Evolutionary conservation across 2,329 filamentous ascomycete species (phyloP).

Genomic region (Hypoxylon sp.): DNA sequence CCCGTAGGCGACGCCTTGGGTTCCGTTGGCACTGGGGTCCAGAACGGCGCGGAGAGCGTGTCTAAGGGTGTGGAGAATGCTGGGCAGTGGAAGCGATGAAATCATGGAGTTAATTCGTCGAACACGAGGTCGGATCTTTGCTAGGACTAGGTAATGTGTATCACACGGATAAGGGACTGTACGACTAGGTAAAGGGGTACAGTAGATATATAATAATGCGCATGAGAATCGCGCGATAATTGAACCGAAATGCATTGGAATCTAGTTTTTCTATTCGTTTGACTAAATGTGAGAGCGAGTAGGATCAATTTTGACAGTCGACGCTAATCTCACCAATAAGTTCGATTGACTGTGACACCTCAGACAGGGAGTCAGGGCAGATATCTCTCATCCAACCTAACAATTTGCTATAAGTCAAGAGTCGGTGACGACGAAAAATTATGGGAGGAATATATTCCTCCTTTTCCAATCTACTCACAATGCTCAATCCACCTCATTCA

Average conservation of each 20-base stretch:
- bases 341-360: background rate
- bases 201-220: background rate
- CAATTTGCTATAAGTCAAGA: too few relatives aligned
- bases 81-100: conserved; percentile 58
- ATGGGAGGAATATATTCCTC: conserved; percentile 1
- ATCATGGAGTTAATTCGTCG: too few relatives aligned
- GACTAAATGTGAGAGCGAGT: background rate
- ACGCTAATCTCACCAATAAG: background rate
- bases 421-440: background rate
- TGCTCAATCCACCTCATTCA: conserved; percentile 14
- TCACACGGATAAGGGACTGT: too few relatives aligned
- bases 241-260: background rate
- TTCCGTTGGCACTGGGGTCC: conserved; percentile 60
- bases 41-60: conserved; percentile 60
- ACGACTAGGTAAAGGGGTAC: too few relatives aligned
- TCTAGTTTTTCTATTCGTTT: too few relatives aligned
- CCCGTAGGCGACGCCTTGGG: conserved; percentile 64
- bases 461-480: conserved; percentile 1
- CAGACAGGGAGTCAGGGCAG: background rate
- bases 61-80: conserved; percentile 64
- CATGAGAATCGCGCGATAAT: background rate
- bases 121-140: too few relatives aligned
- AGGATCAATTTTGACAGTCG: too few relatives aligned
- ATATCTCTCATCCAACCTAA: background rate
- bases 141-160: too few relatives aligned